Conservation (phyloP, 2,329 filamentous ascomycete species). For the Fusarium sp. region DNA sequence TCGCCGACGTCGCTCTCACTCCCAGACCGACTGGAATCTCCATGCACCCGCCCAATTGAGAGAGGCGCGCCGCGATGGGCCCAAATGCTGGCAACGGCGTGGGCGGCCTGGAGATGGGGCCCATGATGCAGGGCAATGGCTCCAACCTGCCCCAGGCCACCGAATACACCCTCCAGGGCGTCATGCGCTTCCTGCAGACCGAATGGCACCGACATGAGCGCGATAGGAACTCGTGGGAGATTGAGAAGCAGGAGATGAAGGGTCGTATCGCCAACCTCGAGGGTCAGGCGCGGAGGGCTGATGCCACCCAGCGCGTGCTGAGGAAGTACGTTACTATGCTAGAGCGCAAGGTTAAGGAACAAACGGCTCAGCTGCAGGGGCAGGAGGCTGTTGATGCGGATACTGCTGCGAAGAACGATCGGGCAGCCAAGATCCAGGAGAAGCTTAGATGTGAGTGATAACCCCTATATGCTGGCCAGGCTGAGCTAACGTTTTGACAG, state of each 20-base stretch:
- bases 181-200: constrained; percentile 99
- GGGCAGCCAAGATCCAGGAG: constrained; percentile 67
- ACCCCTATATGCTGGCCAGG: constrained; percentile 9
- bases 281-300: constrained; percentile 87
- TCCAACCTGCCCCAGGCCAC: constrained; percentile 69
- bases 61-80: constrained; percentile 58
- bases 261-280: constrained; percentile 95
- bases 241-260: constrained; percentile 99
- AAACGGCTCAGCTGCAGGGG: constrained; percentile 78
- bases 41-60: constrained; percentile 55
- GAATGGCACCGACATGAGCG: constrained; percentile 99
- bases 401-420: constrained; percentile 64
- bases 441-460: constrained; percentile 64
- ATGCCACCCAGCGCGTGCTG: constrained; percentile 88
- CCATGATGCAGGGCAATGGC: constrained; percentile 61
- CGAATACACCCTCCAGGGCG: constrained; percentile 77
- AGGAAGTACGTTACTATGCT: constrained; percentile 92
- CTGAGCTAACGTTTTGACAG: constrained; percentile 50
- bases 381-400: constrained; percentile 54
- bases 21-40: constrained; percentile 50
- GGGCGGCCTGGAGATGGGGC: constrained; percentile 61
- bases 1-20: constrained; percentile 34
- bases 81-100: constrained; percentile 62
- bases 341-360: constrained; percentile 87
- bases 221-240: constrained; percentile 98